These are phyloP conservation scores for Globisporangium lucens DNA, from an alignment of 352 stramenopile genomes.

Conservation along the genomic window DNA sequence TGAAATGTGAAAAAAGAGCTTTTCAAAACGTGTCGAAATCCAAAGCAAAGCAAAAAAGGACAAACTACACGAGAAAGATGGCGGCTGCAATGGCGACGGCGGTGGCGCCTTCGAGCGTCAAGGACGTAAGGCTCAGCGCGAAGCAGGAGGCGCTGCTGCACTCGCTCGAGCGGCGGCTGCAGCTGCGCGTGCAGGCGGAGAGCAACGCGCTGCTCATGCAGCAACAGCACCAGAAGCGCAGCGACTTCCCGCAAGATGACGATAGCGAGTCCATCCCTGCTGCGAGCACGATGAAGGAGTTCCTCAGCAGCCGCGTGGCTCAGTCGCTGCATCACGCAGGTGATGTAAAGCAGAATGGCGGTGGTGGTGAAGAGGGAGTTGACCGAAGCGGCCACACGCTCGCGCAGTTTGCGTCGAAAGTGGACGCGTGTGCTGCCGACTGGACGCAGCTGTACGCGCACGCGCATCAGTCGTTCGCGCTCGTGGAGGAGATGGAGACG, in stretches of 20 bases:
- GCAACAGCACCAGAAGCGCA: slow-evolving; percentile 14
- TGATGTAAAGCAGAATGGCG: neutral
- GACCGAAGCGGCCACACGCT: slow-evolving; percentile 24
- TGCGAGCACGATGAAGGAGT: slow-evolving; percentile 39
- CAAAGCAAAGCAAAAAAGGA: neutral
- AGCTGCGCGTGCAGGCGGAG: slow-evolving; percentile 49
- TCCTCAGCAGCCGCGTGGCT: slow-evolving; percentile 23
- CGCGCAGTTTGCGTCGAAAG: slow-evolving; percentile 23
- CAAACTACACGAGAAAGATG: neutral
- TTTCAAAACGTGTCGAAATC: neutral
- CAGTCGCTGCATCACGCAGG: neutral
- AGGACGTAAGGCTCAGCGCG: slow-evolving; percentile 40
- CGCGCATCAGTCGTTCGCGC: slow-evolving; percentile 52
- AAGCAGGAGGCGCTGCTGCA: slow-evolving; percentile 52
- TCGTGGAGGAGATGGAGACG: slow-evolving; percentile 81
- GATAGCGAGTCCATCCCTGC: neutral
- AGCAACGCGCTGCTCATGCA: slow-evolving; percentile 38
- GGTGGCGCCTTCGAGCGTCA: slow-evolving; percentile 7
- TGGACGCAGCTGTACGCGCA: slow-evolving; percentile 50
- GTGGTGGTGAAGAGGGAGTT: neutral
- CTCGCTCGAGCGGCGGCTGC: slow-evolving; percentile 53
- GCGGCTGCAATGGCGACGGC: neutral
- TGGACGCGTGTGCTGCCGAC: slow-evolving; percentile 32
- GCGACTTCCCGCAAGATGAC: neutral
- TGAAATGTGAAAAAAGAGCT: neutral